phyloP scores from a whole-genome alignment of 1,284 basidiomycete species.

The Porogramme epimiltina region DNA sequence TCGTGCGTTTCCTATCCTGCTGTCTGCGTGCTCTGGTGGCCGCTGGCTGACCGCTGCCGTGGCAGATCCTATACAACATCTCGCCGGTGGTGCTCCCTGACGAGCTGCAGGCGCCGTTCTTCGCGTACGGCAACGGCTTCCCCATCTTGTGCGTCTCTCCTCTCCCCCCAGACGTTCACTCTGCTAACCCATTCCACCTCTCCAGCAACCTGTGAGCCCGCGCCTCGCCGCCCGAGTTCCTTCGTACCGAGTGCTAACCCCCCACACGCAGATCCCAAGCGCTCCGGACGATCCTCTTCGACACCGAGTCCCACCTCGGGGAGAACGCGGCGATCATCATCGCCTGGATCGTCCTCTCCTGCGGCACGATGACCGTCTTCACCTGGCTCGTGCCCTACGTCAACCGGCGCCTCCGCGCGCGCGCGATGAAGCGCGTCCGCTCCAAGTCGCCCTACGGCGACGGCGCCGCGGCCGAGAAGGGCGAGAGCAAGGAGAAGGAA shows the following conservation, averaged over 20 bases:
- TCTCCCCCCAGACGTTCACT: not conserved
- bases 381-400: constrained; percentile 41
- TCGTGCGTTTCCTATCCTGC: constrained; percentile 21
- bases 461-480: not conserved
- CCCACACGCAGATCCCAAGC: no score
- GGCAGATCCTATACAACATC: constrained; percentile 46
- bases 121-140: constrained; percentile 41
- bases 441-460: not conserved
- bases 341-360: constrained; percentile 43
- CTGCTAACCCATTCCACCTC: not conserved
- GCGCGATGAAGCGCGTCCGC: not conserved
- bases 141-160: constrained; percentile 43
- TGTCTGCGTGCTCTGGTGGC: not conserved
- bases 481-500: not conserved
- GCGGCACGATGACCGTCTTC: constrained; percentile 40
- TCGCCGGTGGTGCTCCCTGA: constrained; percentile 43
- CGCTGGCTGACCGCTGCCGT: constrained; percentile 7
- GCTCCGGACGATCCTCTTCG: constrained; percentile 50
- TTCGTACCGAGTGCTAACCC: not conserved
- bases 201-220: constrained; percentile 28
- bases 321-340: constrained; percentile 47
- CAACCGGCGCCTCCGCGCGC: not conserved
- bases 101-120: constrained; percentile 47
- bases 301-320: constrained; percentile 46
- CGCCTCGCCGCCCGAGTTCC: not conserved